Evolutionary conservation across 2,329 filamentous ascomycete species (phyloP), one percentile per base, ranked within the genome.

Genomic region (Neopestalotiopsis sp.): DNA sequence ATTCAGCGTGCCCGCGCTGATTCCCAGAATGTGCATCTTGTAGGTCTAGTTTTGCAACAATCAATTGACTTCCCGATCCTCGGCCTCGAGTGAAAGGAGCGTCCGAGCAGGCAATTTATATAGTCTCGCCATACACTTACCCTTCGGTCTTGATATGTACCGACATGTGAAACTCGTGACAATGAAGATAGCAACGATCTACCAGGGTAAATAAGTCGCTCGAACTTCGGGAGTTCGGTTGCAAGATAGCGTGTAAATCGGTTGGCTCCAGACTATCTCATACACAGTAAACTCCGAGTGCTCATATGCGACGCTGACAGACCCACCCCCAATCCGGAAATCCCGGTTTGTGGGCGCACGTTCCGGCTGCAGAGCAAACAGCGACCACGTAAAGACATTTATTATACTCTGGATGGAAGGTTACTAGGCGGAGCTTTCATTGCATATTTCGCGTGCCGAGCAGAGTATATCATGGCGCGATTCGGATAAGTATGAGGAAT

Each of bases 1-100:
- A 30, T 59, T 59, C 17, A 59, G 57, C 24, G 57, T 59, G 13
- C 57, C 57, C 10, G 57, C 57, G 57, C 57, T 59, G 57, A 59
- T 59, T 32, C 57, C 57, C n/a, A 59, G 20, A 20, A 59, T 14
- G 30, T 59, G 57, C 57, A 59, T 59, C 24, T 13, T 32, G 57
- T n/a, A 52, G 4, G 14, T 52, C 3, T 52, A 20, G 4, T 59
- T 20, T 28, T 13, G 30, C 57, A 32, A 14, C 10, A 59, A 59
- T 59, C 30, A 14, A 13, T 28, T 28, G 13, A 32, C 24, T 14
- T 20, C 30, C n/a, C 24, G 12, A 4, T 13, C 57, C 4, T 6
- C 17, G 5, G 45, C 45, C 17, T 7, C 17, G n/a, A 9, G 45
- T 20, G 17, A n/a, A 17, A 20, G 45, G 9, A 2, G 9, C n/a